These are phyloP conservation scores for Bonnemaisonia californica DNA, from an alignment of 31 red algal species.

Conservation along the genomic window DNA sequence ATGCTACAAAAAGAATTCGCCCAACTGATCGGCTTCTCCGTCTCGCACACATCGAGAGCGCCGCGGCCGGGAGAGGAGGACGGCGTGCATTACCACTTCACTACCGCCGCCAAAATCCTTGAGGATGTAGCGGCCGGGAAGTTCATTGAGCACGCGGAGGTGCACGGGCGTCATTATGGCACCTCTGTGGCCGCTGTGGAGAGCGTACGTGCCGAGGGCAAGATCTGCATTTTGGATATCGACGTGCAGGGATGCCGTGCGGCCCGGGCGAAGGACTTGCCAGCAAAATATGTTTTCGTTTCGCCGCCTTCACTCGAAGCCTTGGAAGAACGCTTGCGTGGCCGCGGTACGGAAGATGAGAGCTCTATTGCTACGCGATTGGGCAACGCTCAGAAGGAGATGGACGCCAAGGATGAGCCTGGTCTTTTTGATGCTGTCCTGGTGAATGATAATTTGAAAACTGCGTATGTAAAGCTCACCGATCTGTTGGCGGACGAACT, in stretches of 20 bases:
- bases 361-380: conserved; percentile 65
- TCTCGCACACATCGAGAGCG: conserved; percentile 89
- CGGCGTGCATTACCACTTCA: conserved; percentile 93
- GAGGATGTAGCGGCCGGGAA: conserved; percentile 63
- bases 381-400: conserved; percentile 79
- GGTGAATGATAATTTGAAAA: conserved; percentile 82
- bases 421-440: conserved; percentile 86
- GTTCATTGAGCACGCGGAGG: conserved; percentile 91
- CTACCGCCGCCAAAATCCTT: conserved; percentile 61
- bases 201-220: conserved; percentile 49
- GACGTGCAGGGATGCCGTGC: conserved; percentile 92
- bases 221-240: conserved; percentile 88
- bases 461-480: conserved; percentile 72
- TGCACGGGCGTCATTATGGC: conserved; percentile 92
- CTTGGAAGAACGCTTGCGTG: conserved; percentile 81
- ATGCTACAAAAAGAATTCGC: conserved; percentile 57
- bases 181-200: conserved; percentile 80
- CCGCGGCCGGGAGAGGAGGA: conserved; percentile 84
- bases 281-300: conserved; percentile 84
- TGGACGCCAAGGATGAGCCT: conserved; percentile 72
- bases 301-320: conserved; percentile 81
- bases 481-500: conserved; percentile 49
- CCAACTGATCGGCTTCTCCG: conserved; percentile 76
- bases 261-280: conserved; percentile 58
- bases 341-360: conserved; percentile 82